Base-by-base conservation (phyloP, 2,329 filamentous ascomycete genomes). In the Knoxdaviesia capensis region DNA sequence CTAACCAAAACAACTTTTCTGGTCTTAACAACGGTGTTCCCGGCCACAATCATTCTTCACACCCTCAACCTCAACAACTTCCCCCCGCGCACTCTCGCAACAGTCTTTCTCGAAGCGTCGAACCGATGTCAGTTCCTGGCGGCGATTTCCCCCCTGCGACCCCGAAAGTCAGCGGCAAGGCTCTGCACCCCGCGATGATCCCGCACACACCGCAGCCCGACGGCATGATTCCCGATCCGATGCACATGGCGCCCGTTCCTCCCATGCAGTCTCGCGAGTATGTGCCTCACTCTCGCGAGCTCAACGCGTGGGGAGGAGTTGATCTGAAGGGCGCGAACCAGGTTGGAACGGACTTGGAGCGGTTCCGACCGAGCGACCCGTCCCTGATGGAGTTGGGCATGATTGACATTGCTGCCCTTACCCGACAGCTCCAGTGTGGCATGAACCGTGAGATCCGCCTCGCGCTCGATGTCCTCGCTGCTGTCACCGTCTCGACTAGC, bases 321-420 rank as follows among this genome's bases (percentile, higher is more conserved):
- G 72, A 82, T 45, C 62, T 87, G 8, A 64, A 73, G 34, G 71
- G 77, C 5, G 63, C 83, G 28, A 66, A 65, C 43, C 70, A 72
- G 40, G 57, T 86, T 40, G 78, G 80, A 5, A 65, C 69, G 33
- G 74, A 83, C 39, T 66, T 94, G 34, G 64, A 75, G 40, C 66
- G 68, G 38, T 66, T 75, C 51, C 82, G 77, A 52, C 85, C 87
- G 0, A 79, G 82, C 44, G 68, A 86, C 34, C 88, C 90, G 0
- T 63, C 67, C 3, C 67, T 86, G 11, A 64, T 70, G 28, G 87
- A 96, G 51, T 68, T 96, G 41, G 90, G 88, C 6, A 71, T 85
- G 20, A 82, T 96, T 48, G 88, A 98, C 53, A 79, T 96, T 31
- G 80, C 87, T 49, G 86, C 88, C 20, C 67, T 98, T 36, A 94